phyloP scores from a whole-genome alignment of 2,329 filamentous ascomycete species.

The Emergomyces orientalis region DNA sequence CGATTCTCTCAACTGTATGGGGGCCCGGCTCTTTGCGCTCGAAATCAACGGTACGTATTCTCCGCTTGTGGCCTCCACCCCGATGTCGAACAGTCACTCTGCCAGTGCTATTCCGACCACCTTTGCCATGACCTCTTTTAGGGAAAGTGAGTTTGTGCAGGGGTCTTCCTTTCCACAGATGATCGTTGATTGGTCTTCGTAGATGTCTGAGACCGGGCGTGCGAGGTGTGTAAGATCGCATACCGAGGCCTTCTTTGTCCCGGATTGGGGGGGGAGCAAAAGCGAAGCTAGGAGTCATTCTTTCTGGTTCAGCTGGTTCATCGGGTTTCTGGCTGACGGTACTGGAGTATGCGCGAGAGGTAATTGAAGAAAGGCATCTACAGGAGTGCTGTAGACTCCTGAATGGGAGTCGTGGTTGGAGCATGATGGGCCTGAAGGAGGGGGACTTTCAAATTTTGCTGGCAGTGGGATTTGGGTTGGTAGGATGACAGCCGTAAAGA shows the following conservation, averaged over 20 bases:
- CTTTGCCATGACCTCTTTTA: conserved; percentile 87
- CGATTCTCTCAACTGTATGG: conserved; percentile 84
- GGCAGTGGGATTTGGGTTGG: not conserved
- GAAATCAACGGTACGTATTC: conserved; percentile 89
- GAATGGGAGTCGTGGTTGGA: conserved; percentile 56
- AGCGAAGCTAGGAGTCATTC: conserved; percentile 20
- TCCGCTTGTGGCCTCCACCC: conserved; percentile 82
- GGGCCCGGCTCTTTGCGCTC: conserved; percentile 66
- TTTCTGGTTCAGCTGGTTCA: conserved; percentile 3
- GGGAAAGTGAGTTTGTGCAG: conserved; percentile 74
- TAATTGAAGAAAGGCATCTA: conserved; percentile 37
- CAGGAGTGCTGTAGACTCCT: conserved; percentile 42
- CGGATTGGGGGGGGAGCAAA: conserved; percentile 40
- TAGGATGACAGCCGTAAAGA: not conserved
- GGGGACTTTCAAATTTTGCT: not conserved
- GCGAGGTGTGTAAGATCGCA: conserved; percentile 86
- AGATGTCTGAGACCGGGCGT: conserved; percentile 90
- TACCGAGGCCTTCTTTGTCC: conserved; percentile 35
- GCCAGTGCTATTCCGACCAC: conserved; percentile 82
- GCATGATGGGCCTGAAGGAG: conserved; percentile 39
- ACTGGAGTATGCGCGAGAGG: conserved; percentile 46
- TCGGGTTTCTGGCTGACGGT: conserved; percentile 28
- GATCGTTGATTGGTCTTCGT: conserved; percentile 85
- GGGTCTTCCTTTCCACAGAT: conserved; percentile 89
- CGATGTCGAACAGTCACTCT: conserved; percentile 81